Base-by-base conservation (phyloP, 129 eudicot species). In the Ambrosia artemisiifolia region DNA sequence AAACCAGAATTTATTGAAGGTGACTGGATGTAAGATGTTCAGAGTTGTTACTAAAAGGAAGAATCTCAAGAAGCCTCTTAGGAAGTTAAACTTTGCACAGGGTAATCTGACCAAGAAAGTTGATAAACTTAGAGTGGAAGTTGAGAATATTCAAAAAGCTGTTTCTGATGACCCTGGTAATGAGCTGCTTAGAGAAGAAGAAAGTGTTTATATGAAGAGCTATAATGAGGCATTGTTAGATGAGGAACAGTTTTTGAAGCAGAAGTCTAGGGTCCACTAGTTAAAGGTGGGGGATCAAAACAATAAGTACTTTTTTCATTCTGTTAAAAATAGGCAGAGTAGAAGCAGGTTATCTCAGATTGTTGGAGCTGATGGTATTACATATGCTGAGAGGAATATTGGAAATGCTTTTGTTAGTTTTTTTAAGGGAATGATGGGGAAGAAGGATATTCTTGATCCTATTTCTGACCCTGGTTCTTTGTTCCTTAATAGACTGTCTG, bases 131-230 rank as follows among this genome's bases (percentile, higher is more conserved):
- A 3, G 2, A 0, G 18, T 1, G 0, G 18, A 14, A 3, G 18
- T 14, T 14, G 55, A 5, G 1, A 4, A 0, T 0, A 35, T 35
- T 4, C 40, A 35, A 35, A 35, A 35, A 35, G 5, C 40, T 2
- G 6, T 14, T 49, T 18, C 0, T 0, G 0, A 0, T 0, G 11
- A 50, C 0, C 56, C 56, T 16, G 1, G 0, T 4, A 5, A 16
- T 50, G 0, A 0, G 0, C 7, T 14, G 3, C 1, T 50, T 0
- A n/a, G 56, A 1, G 1, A 5, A 0, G 7, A 5, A 0, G 56
- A 50, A 5, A 0, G 0, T 0, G 0, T 0, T 5, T 16, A 5
- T n/a, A 5, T 50, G 1, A 50, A 50, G 0, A 0, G 0, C 0
- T 50, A 50, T 16, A 50, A 50, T 11, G 1, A 2, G 5, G 53